Conservation (phyloP, 495 filamentous ascomycete genomes). For the Penicillium bialowiezense region DNA sequence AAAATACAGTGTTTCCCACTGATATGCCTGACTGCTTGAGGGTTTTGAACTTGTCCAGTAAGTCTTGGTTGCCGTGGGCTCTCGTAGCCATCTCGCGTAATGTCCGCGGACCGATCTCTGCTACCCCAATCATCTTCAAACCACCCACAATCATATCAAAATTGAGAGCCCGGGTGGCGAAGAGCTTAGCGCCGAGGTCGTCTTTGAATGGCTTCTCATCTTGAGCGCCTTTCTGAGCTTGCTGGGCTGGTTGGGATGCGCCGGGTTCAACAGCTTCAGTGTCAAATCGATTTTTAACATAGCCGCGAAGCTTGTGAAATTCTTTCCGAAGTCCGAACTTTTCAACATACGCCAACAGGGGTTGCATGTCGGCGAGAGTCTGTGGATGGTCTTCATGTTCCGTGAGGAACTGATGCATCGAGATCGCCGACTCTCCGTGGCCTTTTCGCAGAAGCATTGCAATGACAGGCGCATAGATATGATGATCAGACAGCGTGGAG, state of each 20-base stretch:
- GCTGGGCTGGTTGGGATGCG: background rate
- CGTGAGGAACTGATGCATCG: conserved; percentile 59
- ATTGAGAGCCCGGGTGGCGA: conserved; percentile 66
- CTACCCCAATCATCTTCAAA: conserved; percentile 61
- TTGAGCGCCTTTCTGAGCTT: conserved; percentile 6
- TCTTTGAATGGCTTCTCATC: conserved; percentile 46
- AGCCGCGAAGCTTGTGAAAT: conserved; percentile 22
- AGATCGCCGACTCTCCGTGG: conserved; percentile 45
- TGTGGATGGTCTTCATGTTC: conserved; percentile 49
- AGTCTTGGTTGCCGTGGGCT: conserved; percentile 48
- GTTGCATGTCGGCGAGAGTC: conserved; percentile 31
- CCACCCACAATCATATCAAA: conserved; percentile 63
- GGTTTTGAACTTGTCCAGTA: conserved; percentile 53
- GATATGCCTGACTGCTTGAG: conserved; percentile 59
- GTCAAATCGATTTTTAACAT: conserved; percentile 22
- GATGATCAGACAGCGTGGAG: conserved; percentile 35
- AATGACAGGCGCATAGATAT: conserved; percentile 61
- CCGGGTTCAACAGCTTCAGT: background rate
- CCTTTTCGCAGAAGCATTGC: conserved; percentile 51
- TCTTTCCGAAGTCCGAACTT: conserved; percentile 26
- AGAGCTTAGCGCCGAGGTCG: conserved; percentile 63
- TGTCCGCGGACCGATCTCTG: conserved; percentile 67
- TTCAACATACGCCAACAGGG: conserved; percentile 39
- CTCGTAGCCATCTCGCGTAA: conserved; percentile 67
- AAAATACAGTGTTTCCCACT: conserved; percentile 56